Evolutionary conservation across 192 early-diverging fungal species (phyloP), one percentile per base, ranked within the genome.

Genomic region (Coemansia sp.): DNA sequence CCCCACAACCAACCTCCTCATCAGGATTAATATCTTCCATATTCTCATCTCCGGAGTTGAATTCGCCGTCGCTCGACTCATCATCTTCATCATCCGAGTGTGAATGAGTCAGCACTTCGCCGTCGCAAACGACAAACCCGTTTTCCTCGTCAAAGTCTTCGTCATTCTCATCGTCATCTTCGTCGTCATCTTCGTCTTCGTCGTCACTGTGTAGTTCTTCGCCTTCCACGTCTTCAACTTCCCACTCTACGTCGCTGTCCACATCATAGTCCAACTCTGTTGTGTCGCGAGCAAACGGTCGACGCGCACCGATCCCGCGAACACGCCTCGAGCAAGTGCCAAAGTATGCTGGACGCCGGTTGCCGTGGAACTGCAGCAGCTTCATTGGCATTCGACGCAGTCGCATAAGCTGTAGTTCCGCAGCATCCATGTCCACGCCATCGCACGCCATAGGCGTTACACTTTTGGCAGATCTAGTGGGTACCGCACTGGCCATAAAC

Each of bases 161-260:
- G 75, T 89, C 75, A 19, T 82, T 69, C 9, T 73, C 75, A 12
- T 71, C 76, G n/a, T 81, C 79, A 20, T 73, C 69, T 10, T 69
- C 69, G 11, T 64, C 68, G 5, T 53, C 51, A 0, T 84, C 83
- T 2, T 92, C 90, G 32, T 84, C 83, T 5, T 92, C 90, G 27
- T 93, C 93, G 64, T 90, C 90, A 69, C 86, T 89, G 45, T 79
- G 83, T 13, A 90, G 77, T 50, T 94, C 92, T 61, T 97, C 94
- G 18, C 94, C 94, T 61, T 91, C 90, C 32, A 90, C 94, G 37
- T 93, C 92, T 10, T 78, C 75, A 27, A 85, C 87, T 32, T 92
- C 92, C 94, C 94, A 97, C 74, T 94, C 94, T 0, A 86, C 89
- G 51, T 94, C 93, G 65, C 91, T 93, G 64, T 97, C 94, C 62